phyloP scores from a whole-genome alignment of 768 basidiomycete genomes.

The Suillus luteus region DNA sequence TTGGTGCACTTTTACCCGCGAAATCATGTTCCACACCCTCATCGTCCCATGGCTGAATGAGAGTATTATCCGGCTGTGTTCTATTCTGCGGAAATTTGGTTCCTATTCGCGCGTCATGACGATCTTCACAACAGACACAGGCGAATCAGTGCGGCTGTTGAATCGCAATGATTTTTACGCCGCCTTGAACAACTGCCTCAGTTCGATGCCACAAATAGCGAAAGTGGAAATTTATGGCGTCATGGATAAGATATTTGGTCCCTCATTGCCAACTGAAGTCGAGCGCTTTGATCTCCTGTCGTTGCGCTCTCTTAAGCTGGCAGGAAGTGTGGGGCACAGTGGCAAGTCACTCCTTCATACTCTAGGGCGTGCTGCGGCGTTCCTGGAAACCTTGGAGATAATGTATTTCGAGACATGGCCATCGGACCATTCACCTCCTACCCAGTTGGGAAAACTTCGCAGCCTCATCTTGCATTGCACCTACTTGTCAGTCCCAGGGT shows the following conservation, averaged over 20 bases:
- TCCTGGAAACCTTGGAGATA: slow-evolving; percentile 3
- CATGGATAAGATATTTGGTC: neutral
- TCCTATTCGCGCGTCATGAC: neutral
- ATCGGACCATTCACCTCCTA: neutral
- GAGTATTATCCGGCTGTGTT: slow-evolving; percentile 13
- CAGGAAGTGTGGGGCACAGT: neutral
- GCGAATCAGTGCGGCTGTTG: neutral
- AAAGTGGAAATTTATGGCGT: neutral
- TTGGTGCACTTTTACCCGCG: neutral
- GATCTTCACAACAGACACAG: neutral
- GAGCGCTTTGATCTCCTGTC: neutral
- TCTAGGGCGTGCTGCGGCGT: neutral
- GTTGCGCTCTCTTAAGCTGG: neutral
- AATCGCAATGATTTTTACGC: neutral
- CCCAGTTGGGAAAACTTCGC: neutral
- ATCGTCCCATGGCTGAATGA: slow-evolving; percentile 30
- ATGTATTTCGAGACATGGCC: neutral
- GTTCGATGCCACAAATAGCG: neutral
- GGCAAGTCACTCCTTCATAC: neutral
- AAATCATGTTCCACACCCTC: slow-evolving; percentile 28
- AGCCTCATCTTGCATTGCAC: slow-evolving; percentile 8
- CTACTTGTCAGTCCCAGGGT: neutral
- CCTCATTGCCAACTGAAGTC: neutral
- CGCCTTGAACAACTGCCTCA: neutral
- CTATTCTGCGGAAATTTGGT: neutral